A percentile compares a stretch with the other conserved stretches of the same genome.
Conservation (phyloP, 2,329 filamentous ascomycete species). For the Colletotrichum sp. region DNA sequence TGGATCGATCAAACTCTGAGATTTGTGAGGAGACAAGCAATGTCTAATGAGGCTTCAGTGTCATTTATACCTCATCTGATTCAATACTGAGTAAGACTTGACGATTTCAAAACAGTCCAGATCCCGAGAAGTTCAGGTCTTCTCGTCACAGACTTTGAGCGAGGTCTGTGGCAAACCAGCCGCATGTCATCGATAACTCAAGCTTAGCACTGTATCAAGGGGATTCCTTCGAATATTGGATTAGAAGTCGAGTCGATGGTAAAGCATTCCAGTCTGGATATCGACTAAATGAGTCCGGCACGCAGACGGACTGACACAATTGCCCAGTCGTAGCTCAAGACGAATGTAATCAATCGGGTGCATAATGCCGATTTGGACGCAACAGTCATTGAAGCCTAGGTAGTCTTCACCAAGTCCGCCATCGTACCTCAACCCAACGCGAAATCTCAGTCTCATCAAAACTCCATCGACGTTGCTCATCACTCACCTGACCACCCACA, state of each 20-base stretch:
- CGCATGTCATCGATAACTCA: rapidly evolving
- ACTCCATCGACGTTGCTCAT: not conserved
- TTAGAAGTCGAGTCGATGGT: no score
- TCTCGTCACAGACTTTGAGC: not conserved
- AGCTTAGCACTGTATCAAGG: not conserved
- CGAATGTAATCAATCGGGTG: not conserved
- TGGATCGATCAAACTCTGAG: not conserved
- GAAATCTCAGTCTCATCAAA: not conserved
- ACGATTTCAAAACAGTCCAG: not conserved
- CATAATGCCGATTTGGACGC: not conserved
- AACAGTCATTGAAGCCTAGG: not conserved
- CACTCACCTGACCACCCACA: not conserved
- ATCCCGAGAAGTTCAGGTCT: not conserved
- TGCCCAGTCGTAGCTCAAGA: not conserved
- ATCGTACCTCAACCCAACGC: not conserved
- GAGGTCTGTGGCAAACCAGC: not conserved
- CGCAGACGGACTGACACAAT: rapidly evolving
- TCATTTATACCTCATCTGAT: not conserved
- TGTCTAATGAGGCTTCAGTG: not conserved
- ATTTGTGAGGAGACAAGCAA: not conserved
- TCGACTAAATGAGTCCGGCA: not conserved
- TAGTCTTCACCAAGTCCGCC: not conserved
- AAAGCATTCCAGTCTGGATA: not conserved
- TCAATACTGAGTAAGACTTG: not conserved
- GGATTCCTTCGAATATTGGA: rapidly evolving